Base-by-base conservation (phyloP, 1,284 basidiomycete species). In the Thecaphora thlaspeos region DNA sequence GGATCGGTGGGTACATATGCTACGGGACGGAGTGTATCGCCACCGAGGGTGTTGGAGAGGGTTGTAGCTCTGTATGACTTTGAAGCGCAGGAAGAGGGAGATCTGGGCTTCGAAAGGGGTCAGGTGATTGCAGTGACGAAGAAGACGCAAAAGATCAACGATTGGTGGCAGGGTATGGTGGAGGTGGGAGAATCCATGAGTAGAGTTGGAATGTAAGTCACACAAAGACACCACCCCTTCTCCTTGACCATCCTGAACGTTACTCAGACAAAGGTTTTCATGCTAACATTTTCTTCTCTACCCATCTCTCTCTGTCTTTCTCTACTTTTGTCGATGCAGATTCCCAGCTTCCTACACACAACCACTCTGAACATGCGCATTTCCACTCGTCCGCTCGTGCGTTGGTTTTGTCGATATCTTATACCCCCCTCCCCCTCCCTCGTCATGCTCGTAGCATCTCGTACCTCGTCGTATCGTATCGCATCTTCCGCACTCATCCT, bases 151-250 rank as follows among this genome's bases (percentile, higher is more conserved):
- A 68, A 53, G 36, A 43, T 45, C 19, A 58, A 69, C 21, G 75
- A 76, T 30, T 77, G 75, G 75, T 77, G 75, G 75, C 51, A 65
- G 30, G 73, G 73, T 12, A 32, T 58, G 2, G 62, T 65, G 24
- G 62, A 66, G 30, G 66, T 58, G 7, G 63, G 62, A 2, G 19
- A 57, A 22, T 51, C 45, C 18, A 46, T 48, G 7, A 60, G 61
- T 41, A 46, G 50, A 30, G 43, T 54, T 3, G 68, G 55, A 0
- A 58, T 62, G 49, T 51, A 28, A 45, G 49, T 44, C n/a, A 4
- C 15, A n/a, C n/a, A n/a, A n/a, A n/a, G n/a, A n/a, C n/a, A n/a
- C n/a, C n/a, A n/a, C n/a, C n/a, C n/a, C n/a, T n/a, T n/a, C n/a
- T n/a, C n/a, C n/a, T n/a, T n/a, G n/a, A n/a, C n/a, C n/a, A n/a